Conservation (phyloP, 371 early-diverging fungal genomes). For the Phascolomyces articulosus region DNA sequence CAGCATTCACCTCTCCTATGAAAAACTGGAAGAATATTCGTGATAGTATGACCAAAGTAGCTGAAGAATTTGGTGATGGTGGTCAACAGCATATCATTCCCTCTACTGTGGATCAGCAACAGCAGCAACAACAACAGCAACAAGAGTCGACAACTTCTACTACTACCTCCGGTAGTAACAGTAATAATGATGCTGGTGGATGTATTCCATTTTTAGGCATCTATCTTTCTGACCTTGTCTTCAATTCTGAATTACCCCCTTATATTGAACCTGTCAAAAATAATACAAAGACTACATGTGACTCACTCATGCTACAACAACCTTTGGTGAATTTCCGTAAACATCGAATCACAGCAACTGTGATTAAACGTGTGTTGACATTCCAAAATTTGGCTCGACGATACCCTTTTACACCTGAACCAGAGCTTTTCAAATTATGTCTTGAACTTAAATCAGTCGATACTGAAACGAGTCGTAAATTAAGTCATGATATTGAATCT, state of each 20-base stretch:
- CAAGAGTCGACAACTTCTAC: not conserved
- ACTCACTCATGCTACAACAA: slow-evolving; percentile 37
- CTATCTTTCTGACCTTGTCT: slow-evolving; percentile 69
- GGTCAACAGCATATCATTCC: not conserved
- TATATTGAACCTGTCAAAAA: slow-evolving; percentile 38
- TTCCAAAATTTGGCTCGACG: slow-evolving; percentile 62
- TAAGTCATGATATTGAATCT: slow-evolving; percentile 27
- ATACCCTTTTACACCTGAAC: slow-evolving; percentile 58
- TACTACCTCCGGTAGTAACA: no score
- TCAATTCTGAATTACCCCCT: slow-evolving; percentile 65
- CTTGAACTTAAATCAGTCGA: slow-evolving; percentile 34
- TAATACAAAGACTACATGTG: slow-evolving; percentile 12
- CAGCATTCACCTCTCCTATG: slow-evolving; percentile 60
- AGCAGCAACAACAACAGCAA: slow-evolving; percentile 10
- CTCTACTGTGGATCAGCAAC: not conserved
- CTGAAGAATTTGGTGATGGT: slow-evolving; percentile 58
- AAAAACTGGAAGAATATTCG: slow-evolving; percentile 72
- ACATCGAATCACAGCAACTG: slow-evolving; percentile 65
- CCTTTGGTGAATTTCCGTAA: slow-evolving; percentile 68
- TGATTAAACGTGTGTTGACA: slow-evolving; percentile 63
- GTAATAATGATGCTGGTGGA: slow-evolving; percentile 38
- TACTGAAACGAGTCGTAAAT: slow-evolving; percentile 33
- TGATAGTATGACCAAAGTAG: slow-evolving; percentile 62
- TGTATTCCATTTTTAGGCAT: slow-evolving; percentile 69
- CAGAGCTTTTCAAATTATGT: slow-evolving; percentile 42